Conservation (phyloP, 1,284 basidiomycete genomes). For the Ganoderma sinense region DNA sequence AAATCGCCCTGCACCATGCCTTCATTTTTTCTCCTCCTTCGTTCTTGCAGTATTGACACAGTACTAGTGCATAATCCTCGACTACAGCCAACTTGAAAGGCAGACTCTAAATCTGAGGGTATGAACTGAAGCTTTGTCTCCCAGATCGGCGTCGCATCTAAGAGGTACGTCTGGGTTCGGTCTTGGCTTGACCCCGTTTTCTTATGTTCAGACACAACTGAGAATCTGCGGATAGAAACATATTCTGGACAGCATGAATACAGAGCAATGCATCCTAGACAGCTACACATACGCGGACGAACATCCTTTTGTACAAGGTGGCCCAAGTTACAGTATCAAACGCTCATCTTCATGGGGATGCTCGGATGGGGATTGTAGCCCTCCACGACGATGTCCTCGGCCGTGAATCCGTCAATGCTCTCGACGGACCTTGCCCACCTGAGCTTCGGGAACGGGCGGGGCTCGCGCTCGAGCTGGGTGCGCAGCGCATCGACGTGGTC, state of each 20-base stretch:
- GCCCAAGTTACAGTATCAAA: conserved; percentile 54
- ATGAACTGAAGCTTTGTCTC: conserved; percentile 18
- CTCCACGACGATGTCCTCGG: conserved; percentile 86
- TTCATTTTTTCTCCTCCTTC: too few relatives aligned
- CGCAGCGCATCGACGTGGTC: conserved; percentile 92
- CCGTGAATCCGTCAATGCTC: conserved; percentile 87
- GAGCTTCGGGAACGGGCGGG: conserved; percentile 86
- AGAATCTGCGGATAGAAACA: background rate
- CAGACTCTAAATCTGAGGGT: conserved; percentile 4
- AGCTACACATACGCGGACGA: background rate
- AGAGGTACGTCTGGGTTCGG: conserved; percentile 13
- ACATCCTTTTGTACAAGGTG: background rate
- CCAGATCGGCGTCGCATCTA: background rate
- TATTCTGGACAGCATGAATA: background rate
- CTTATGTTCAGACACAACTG: too few relatives aligned
- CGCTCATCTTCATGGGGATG: conserved; percentile 99
- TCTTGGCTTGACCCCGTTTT: background rate
- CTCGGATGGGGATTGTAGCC: conserved; percentile 88
- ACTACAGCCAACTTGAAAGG: conserved; percentile 12
- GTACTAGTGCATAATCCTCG: too few relatives aligned
- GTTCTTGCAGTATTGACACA: too few relatives aligned
- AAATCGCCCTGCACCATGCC: too few relatives aligned
- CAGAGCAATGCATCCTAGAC: background rate
- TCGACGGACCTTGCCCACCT: conserved; percentile 69
- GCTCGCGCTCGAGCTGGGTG: conserved; percentile 82